These are phyloP conservation scores for Claviceps sp. DNA, from an alignment of 2,329 filamentous ascomycete species.

Conservation along the genomic window DNA sequence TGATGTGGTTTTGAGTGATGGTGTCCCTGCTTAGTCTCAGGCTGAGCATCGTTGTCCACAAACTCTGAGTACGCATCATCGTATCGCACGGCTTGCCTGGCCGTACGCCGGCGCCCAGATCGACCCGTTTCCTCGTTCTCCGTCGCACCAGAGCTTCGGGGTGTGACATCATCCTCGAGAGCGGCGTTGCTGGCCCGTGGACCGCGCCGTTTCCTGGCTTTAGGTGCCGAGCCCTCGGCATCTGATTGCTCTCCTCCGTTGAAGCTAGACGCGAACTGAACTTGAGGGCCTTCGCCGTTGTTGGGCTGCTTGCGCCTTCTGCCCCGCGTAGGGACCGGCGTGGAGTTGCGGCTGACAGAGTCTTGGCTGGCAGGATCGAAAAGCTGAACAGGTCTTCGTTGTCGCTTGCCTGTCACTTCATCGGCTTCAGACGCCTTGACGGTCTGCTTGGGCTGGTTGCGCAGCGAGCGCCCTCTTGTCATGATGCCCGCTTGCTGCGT, in stretches of 20 bases:
- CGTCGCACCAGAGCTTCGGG: slow-evolving; percentile 6
- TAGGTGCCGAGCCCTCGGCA: slow-evolving; percentile 15
- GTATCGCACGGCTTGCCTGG: slow-evolving; percentile 5
- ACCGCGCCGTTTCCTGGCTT: slow-evolving; percentile 18
- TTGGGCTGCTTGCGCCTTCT: slow-evolving; percentile 20
- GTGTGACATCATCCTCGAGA: slow-evolving; percentile 13
- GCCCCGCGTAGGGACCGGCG: slow-evolving; percentile 26
- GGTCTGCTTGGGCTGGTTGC: slow-evolving; percentile 44
- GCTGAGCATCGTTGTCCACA: slow-evolving; percentile 10
- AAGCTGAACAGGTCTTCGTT: slow-evolving; percentile 36
- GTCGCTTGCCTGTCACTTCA: slow-evolving; percentile 37
- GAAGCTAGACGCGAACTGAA: slow-evolving; percentile 18
- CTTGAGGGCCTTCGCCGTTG: slow-evolving; percentile 15
- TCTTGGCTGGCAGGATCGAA: slow-evolving; percentile 39
- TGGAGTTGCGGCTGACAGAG: slow-evolving; percentile 35
- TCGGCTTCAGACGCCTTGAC: slow-evolving; percentile 44
- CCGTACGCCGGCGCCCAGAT: slow-evolving; percentile 8
- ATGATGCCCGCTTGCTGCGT: slow-evolving; percentile 37
- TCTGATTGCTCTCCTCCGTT: slow-evolving; percentile 21
- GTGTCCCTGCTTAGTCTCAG: slow-evolving; percentile 12
- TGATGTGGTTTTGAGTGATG: neutral
- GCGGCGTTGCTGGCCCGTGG: slow-evolving; percentile 14
- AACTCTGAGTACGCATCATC: slow-evolving; percentile 5
- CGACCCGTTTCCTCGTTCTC: slow-evolving; percentile 5
- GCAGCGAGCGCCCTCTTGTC: slow-evolving; percentile 38